Percentiles rank a stretch among this genome's conserved stretches.
Conservation (phyloP, 2,329 filamentous ascomycete species). For the Paracorniculantispora psalliotae region DNA sequence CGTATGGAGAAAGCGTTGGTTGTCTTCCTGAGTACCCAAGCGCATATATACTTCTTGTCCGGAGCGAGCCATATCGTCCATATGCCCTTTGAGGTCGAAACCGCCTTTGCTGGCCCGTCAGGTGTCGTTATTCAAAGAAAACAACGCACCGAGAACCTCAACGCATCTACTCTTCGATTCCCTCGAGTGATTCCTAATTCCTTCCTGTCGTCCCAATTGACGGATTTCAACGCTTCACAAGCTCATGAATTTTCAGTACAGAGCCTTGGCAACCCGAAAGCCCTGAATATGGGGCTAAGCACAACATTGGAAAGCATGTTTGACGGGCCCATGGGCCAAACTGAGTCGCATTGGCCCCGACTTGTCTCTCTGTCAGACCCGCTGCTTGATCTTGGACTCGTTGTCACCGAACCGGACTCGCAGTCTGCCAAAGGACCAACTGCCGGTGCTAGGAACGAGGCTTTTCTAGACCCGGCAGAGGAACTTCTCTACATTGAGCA, state of each 20-base stretch:
- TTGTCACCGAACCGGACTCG: constrained; percentile 58
- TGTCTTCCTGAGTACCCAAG: constrained; percentile 86
- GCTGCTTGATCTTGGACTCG: constrained; percentile 75
- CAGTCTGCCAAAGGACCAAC: constrained; percentile 26
- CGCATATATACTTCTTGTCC: constrained; percentile 85
- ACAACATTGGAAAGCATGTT: constrained; percentile 54
- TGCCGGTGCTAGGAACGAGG: constrained; percentile 35
- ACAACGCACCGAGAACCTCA: constrained; percentile 46
- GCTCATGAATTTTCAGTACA: constrained; percentile 53
- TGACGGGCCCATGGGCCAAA: constrained; percentile 48
- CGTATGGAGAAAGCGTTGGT: constrained; percentile 66
- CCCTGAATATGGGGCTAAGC: constrained; percentile 46
- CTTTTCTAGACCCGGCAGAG: constrained; percentile 68
- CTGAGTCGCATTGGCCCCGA: constrained; percentile 61
- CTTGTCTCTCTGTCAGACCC: constrained; percentile 84
- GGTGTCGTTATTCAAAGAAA: constrained; percentile 86
- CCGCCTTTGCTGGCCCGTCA: constrained; percentile 73
- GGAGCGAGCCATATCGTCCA: constrained; percentile 86
- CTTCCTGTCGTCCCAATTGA: constrained; percentile 67
- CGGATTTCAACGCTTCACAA: constrained; percentile 46
- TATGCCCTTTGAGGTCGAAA: constrained; percentile 90
- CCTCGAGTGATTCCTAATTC: constrained; percentile 72
- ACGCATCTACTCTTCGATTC: constrained; percentile 50
- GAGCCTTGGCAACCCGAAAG: constrained; percentile 50
- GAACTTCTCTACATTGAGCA: constrained; percentile 80